Evolutionary conservation across 306 rosid species (phyloP).

Genomic region (Quercus dentata): DNA sequence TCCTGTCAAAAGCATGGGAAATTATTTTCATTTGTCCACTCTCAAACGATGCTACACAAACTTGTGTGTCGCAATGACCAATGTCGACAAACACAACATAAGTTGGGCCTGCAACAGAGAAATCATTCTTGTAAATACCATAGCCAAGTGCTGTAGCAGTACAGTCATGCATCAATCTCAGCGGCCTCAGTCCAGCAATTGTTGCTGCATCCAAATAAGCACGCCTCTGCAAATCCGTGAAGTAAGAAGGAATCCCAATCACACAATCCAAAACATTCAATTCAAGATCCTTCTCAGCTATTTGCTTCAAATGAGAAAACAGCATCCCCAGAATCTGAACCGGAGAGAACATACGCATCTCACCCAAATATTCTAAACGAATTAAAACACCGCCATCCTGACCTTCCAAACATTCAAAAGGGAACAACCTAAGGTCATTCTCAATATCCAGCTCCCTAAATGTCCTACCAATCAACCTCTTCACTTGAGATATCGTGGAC

Average conservation of each 20-base stretch:
- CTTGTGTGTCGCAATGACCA: slow-evolving; percentile 62
- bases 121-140: slow-evolving; percentile 52
- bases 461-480: slow-evolving; percentile 46
- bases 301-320: slow-evolving; percentile 44
- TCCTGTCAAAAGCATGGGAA: slow-evolving; percentile 46
- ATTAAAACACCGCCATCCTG: slow-evolving; percentile 46
- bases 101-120: slow-evolving; percentile 26
- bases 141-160: slow-evolving; percentile 63
- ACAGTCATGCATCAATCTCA: slow-evolving; percentile 56
- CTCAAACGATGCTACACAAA: slow-evolving; percentile 41
- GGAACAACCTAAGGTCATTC: slow-evolving; percentile 32
- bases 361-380: slow-evolving; percentile 36
- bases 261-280: slow-evolving; percentile 45
- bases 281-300: slow-evolving; percentile 43
- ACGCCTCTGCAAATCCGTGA: slow-evolving; percentile 46
- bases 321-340: slow-evolving; percentile 52
- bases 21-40: slow-evolving; percentile 44
- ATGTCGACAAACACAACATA: slow-evolving; percentile 52
- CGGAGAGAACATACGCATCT: slow-evolving; percentile 32
- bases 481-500: slow-evolving; percentile 51
- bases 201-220: slow-evolving; percentile 46
- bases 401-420: slow-evolving; percentile 39
- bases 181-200: slow-evolving; percentile 53
- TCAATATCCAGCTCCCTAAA: slow-evolving; percentile 34
- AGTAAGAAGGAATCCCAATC: slow-evolving; percentile 53